These are phyloP conservation scores for Aspergillus sparsus DNA, from an alignment of 495 filamentous ascomycete genomes.

Conservation along the genomic window DNA sequence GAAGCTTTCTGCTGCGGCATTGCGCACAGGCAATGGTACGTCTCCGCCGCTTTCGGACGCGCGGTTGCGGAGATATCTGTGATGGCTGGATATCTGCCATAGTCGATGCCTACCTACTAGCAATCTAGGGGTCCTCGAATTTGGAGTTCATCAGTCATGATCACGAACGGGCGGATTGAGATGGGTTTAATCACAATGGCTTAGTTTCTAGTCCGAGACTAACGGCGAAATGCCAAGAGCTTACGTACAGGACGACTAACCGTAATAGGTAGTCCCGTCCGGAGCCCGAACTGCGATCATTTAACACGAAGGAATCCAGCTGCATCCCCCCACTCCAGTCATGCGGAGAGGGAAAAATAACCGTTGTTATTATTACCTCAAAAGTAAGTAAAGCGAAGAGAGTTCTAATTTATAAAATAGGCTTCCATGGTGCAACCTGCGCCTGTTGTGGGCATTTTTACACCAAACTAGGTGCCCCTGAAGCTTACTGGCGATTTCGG, in stretches of 20 bases:
- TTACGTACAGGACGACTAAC: conserved; percentile 15
- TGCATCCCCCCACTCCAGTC: too few relatives aligned
- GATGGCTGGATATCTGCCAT: conserved; percentile 14
- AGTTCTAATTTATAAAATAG: too few relatives aligned
- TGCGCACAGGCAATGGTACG: conserved; percentile 48
- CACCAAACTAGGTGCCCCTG: too few relatives aligned
- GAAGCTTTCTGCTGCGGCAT: conserved; percentile 69
- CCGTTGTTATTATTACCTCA: too few relatives aligned
- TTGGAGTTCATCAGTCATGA: not conserved
- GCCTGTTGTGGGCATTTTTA: too few relatives aligned
- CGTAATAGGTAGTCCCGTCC: conserved; percentile 14
- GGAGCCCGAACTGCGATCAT: not conserved
- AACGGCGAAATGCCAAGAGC: not conserved
- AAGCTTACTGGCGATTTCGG: too few relatives aligned
- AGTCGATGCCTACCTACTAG: not conserved
- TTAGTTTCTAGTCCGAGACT: not conserved
- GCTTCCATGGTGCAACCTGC: too few relatives aligned
- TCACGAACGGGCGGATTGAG: not conserved
- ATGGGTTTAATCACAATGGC: too few relatives aligned
- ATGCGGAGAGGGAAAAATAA: too few relatives aligned
- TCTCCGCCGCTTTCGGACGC: conserved; percentile 45
- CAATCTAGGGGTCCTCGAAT: not conserved
- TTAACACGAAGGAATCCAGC: too few relatives aligned
- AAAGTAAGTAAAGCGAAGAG: too few relatives aligned
- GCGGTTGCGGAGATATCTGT: conserved; percentile 17